Base-by-base conservation (phyloP, 352 stramenopile genomes). In the Pythium aristosporum region DNA sequence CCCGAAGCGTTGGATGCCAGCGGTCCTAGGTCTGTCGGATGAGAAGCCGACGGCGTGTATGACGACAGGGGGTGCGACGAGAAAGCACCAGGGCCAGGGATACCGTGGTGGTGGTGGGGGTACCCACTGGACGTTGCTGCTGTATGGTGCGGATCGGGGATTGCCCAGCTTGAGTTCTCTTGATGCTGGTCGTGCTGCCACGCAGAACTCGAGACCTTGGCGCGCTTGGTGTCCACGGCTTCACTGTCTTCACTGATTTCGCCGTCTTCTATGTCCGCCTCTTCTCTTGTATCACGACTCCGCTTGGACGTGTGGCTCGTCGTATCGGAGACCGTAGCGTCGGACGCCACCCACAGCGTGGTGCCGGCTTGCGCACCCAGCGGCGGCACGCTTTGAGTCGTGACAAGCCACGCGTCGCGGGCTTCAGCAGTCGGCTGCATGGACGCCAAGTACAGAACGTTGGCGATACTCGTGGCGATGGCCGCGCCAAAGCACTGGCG, bases 361-460 rank as follows among this genome's bases (percentile, higher is more conserved):
- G 57, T 57, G 20, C 59, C 71, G 9, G 82, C 68, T 0, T 36
- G 69, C 4, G 61, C 30, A 41, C 82, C 69, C 49, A 89, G 28
- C n/a, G 73, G 68, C n/a, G 73, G 69, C 18, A 92, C 63, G 7
- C 72, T 69, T 62, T 93, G 85, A 1, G 79, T 90, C 32, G 75
- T 59, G n/a, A 68, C 62, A n/a, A 93, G 64, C 82, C 82, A 93
- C 23, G 69, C 59, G 54, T 92, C 82, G 50, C 76, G 57, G 25
- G 62, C 42, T 1, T 65, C 30, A 0, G 32, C 30, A 16, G 37
- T 74, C 6, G 65, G 64, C 54, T 93, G 85, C 57, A 93, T 66
- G 42, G 81, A 85, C 36, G 82, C 79, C 36, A 93, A 74, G 57
- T 90, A 93, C 51, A 91, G 44, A 25, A 93, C 57, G 53, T 93